Evolutionary conservation across 73 alveolate species (phyloP).

Genomic region (Uronychia setigera): DNA sequence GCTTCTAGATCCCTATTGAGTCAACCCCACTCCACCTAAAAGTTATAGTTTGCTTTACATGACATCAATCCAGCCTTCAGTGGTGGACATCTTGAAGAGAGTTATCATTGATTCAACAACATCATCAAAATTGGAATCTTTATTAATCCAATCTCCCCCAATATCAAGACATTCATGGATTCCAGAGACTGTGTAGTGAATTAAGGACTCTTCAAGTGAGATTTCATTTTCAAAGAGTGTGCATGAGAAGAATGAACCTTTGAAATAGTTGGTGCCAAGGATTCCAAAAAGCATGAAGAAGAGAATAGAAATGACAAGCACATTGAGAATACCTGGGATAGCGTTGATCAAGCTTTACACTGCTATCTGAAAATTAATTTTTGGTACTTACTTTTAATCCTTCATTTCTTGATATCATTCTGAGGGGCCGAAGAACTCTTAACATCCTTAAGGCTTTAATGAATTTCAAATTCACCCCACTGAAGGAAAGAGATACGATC

Average conservation of each 20-base stretch:
- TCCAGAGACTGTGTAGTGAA: conserved; percentile 10
- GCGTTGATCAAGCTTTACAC: conserved; percentile 60
- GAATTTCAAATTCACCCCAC: conserved; percentile 43
- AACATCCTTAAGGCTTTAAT: conserved; percentile 63
- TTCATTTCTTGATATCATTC: conserved; percentile 67
- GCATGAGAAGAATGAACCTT: conserved; percentile 67
- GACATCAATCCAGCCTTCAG: conserved; percentile 56
- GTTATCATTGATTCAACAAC: conserved; percentile 48
- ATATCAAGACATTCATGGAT: conserved; percentile 36
- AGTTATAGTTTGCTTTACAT: conserved; percentile 51
- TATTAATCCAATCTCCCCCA: conserved; percentile 68
- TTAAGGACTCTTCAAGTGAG: not conserved
- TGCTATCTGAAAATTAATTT: no score
- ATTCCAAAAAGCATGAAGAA: conserved; percentile 72
- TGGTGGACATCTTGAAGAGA: conserved; percentile 53
- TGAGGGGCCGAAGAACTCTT: conserved; percentile 68
- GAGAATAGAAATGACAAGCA: conserved; percentile 45
- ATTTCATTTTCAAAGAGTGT: not conserved
- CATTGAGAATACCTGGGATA: conserved; percentile 61
- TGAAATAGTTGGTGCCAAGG: conserved; percentile 64
- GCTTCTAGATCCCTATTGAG: conserved; percentile 40
- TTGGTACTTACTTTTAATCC: no score
- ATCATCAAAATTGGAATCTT: conserved; percentile 70
- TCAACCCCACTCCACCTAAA: conserved; percentile 32
- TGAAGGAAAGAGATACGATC: conserved; percentile 32